Percentiles rank a stretch among this genome's conserved stretches.
Conservation (phyloP, 495 filamentous ascomycete species). For the Xylaria palmicola region DNA sequence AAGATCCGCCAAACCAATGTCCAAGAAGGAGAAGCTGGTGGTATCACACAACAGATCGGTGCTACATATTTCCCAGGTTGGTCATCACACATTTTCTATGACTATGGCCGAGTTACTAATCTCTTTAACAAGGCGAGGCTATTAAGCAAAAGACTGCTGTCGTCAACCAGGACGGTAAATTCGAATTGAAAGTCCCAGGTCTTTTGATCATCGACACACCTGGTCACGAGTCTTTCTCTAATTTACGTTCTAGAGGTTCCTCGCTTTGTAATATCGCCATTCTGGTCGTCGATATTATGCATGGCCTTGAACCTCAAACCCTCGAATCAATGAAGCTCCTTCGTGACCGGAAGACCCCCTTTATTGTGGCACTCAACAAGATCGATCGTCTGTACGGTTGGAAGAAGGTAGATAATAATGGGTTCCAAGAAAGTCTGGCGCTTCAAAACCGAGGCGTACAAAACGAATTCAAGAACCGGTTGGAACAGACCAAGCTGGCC, state of each 20-base stretch:
- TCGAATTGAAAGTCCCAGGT: conserved; percentile 98
- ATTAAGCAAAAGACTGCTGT: conserved; percentile 87
- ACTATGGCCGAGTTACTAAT: background rate
- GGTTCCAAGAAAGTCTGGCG: conserved; percentile 86
- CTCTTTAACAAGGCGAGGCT: conserved; percentile 62
- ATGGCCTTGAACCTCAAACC: conserved; percentile 97
- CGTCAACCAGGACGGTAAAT: conserved; percentile 84
- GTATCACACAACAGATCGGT: conserved; percentile 99
- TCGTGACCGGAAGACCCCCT: conserved; percentile 91
- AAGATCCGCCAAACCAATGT: conserved; percentile 99
- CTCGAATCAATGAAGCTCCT: conserved; percentile 95
- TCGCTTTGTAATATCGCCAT: conserved; percentile 99
- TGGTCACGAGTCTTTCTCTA: conserved; percentile 99
- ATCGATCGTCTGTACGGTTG: conserved; percentile 99
- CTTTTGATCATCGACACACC: conserved; percentile 97
- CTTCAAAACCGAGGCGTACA: conserved; percentile 93
- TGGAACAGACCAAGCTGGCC: conserved; percentile 87
- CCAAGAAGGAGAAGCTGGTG: conserved; percentile 98
- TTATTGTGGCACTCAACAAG: conserved; percentile 99
- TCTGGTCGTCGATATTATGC: conserved; percentile 99
- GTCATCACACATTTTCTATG: background rate
- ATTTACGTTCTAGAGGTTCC: conserved; percentile 91
- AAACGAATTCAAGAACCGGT: conserved; percentile 88
- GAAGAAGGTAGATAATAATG: conserved; percentile 97
- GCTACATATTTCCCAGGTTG: conserved; percentile 89